Evolutionary conservation across 208 protist species (phyloP).

Genomic region (Porcisia deanei): DNA sequence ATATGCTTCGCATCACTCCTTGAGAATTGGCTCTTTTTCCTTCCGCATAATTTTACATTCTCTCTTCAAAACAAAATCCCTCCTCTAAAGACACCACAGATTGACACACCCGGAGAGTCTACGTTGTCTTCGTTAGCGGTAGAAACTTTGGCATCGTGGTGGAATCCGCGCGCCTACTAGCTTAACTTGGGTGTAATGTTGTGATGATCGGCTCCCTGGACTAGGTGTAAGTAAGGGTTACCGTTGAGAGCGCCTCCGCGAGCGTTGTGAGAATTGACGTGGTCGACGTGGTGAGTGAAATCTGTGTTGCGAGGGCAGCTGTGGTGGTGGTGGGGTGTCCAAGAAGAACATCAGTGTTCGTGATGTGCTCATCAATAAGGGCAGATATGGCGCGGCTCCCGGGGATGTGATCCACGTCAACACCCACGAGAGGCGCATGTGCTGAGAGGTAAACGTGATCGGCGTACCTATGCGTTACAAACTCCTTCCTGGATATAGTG

Average conservation of each 20-base stretch:
- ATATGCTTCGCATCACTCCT: neutral
- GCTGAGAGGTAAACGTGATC: conserved; percentile 72
- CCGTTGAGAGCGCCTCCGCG: conserved; percentile 32
- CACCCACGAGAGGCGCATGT: conserved; percentile 35
- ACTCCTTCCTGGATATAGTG: conserved; percentile 65
- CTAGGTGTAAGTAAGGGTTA: conserved; percentile 38
- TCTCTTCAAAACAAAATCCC: neutral
- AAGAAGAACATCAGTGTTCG: conserved; percentile 37
- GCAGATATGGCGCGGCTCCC: conserved; percentile 19
- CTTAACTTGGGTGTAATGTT: conserved; percentile 45
- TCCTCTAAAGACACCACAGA: neutral
- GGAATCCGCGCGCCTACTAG: conserved; percentile 60
- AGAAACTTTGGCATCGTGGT: conserved; percentile 85
- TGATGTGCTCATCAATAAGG: conserved; percentile 83
- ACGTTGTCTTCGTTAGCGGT: conserved; percentile 73
- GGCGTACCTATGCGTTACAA: conserved; percentile 54
- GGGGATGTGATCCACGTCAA: conserved; percentile 31
- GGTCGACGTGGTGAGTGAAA: conserved; percentile 43
- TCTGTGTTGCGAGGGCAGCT: conserved; percentile 51
- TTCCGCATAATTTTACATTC: neutral
- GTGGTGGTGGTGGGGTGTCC: conserved; percentile 27
- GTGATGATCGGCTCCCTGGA: conserved; percentile 73
- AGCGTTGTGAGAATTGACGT: conserved; percentile 42
- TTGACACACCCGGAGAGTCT: conserved; percentile 5
- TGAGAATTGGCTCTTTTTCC: neutral